Base-by-base conservation (phyloP, 495 filamentous ascomycete species). In the Darksidea phi region DNA sequence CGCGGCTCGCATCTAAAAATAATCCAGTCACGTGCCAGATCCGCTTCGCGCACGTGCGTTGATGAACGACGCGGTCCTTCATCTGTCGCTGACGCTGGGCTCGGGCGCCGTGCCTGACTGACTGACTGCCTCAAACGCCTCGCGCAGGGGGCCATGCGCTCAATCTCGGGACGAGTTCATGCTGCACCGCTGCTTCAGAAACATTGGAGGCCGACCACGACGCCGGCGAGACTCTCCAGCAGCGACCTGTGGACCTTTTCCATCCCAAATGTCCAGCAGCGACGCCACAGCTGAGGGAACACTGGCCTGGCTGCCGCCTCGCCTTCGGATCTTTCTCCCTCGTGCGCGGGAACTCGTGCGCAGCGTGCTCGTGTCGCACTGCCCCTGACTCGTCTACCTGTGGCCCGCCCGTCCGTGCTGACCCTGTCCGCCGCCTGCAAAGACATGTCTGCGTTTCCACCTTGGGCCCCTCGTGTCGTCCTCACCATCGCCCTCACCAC, bases 101-200 rank as follows among this genome's bases (percentile, higher is more conserved):
- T n/a, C n/a, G n/a, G n/a, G n/a, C n/a, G n/a, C n/a, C n/a, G n/a
- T n/a, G n/a, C n/a, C n/a, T n/a, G n/a, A n/a, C n/a, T n/a, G n/a
- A n/a, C n/a, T n/a, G n/a, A n/a, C n/a, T 57, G 56, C 53, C 54
- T 53, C 57, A 51, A 53, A 59, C 57, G 57, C 57, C 49, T 47
- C 24, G 25, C 0, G 54, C 42, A 47, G 36, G 45, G n/a, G 57
- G 57, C 57, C 32, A 26, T 47, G 15, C 53, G 41, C 8, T 28
- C 23, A 51, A 59, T 58, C 55, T 58, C 55, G 51, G 51, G 51
- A 54, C 51, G 13, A 20, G 24, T 24, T 49, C 32, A 41, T 49
- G 55, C 55, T 58, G 28, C 55, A 50, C 46, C n/a, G n/a, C n/a
- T n/a, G n/a, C n/a, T n/a, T n/a, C n/a, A n/a, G n/a, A n/a, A n/a